A percentile compares a stretch with the other conserved stretches of the same genome.
These are phyloP conservation scores for Echites panduratus DNA, from an alignment of 257 asterid species.

Conservation along the genomic window DNA sequence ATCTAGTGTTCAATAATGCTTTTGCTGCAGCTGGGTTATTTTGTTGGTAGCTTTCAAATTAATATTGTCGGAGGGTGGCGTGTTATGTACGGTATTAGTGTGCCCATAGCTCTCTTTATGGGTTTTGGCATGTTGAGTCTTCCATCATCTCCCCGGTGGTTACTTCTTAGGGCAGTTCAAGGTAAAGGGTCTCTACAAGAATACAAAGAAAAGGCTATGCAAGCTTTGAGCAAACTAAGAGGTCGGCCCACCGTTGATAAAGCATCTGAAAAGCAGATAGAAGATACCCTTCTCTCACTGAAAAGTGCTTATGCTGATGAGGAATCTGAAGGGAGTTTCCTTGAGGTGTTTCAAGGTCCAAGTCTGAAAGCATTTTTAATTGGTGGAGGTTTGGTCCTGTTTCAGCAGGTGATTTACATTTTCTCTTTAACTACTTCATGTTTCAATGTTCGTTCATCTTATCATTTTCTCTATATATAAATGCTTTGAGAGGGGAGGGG, in stretches of 20 bases:
- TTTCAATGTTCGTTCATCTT: background rate
- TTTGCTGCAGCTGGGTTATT: slow-evolving; percentile 71
- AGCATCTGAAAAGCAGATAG: slow-evolving; percentile 70
- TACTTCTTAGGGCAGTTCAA: slow-evolving; percentile 90
- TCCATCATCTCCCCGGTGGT: slow-evolving; percentile 98
- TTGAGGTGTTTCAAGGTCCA: slow-evolving; percentile 85
- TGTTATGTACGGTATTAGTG: slow-evolving; percentile 82
- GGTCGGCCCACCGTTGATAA: slow-evolving; percentile 66
- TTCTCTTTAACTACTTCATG: background rate
- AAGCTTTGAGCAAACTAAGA: slow-evolving; percentile 71
- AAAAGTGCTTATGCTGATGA: slow-evolving; percentile 62
- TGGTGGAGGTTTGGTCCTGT: slow-evolving; percentile 96
- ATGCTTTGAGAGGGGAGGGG: background rate
- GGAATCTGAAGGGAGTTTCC: slow-evolving; percentile 60
- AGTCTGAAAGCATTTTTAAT: slow-evolving; percentile 86
- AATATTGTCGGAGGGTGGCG: slow-evolving; percentile 95
- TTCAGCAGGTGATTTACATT: slow-evolving; percentile 71
- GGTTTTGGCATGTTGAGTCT: slow-evolving; percentile 90
- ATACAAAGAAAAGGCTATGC: slow-evolving; percentile 72
- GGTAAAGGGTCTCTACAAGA: slow-evolving; percentile 79
- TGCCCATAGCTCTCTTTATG: slow-evolving; percentile 78
- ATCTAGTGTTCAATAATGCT: slow-evolving; percentile 14
- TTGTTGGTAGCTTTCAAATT: slow-evolving; percentile 72
- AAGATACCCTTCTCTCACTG: slow-evolving; percentile 65
- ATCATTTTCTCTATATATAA: background rate